Evolutionary conservation across 2,329 filamentous ascomycete genomes (phyloP).

Genomic region (Talaromyces pinophilus): DNA sequence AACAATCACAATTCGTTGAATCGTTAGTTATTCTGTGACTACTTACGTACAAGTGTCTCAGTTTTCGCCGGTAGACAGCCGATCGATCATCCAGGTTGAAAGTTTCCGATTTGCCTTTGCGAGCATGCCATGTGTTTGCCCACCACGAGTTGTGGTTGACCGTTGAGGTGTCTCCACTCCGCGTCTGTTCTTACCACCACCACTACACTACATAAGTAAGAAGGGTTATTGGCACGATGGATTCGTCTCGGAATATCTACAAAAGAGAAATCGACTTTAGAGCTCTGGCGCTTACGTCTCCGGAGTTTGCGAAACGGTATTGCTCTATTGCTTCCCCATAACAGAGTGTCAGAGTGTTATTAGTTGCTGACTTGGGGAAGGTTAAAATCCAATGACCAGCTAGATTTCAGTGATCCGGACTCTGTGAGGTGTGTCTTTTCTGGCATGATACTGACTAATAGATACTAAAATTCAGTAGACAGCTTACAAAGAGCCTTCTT

Average conservation of each 20-base stretch:
- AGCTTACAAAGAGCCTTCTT: constrained; percentile 76
- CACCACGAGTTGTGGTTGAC: constrained; percentile 3
- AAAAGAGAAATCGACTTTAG: constrained; percentile 63
- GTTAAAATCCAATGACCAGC: constrained; percentile 57
- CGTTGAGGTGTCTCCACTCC: constrained; percentile 4
- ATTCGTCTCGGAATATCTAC: constrained; percentile 52
- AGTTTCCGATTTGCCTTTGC: background rate
- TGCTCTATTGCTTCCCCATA: constrained; percentile 27
- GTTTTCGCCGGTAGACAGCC: background rate
- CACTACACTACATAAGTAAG: background rate
- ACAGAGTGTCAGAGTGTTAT: background rate
- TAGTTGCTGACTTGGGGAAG: constrained; percentile 36
- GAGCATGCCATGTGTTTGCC: background rate
- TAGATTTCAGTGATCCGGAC: constrained; percentile 78
- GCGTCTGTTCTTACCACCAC: background rate
- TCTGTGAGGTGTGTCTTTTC: constrained; percentile 64
- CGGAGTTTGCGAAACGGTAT: constrained; percentile 61
- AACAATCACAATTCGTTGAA: no score
- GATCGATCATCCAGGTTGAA: background rate
- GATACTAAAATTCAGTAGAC: constrained; percentile 38
- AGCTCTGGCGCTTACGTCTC: constrained; percentile 59
- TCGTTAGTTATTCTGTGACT: background rate
- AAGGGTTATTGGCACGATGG: constrained; percentile 31
- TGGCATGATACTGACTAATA: constrained; percentile 16
- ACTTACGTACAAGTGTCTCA: background rate